Percentiles rank a stretch among this genome's conserved stretches.
phyloP scores from a whole-genome alignment of 345 rosid species.

The Excoecaria cochinchinensis region DNA sequence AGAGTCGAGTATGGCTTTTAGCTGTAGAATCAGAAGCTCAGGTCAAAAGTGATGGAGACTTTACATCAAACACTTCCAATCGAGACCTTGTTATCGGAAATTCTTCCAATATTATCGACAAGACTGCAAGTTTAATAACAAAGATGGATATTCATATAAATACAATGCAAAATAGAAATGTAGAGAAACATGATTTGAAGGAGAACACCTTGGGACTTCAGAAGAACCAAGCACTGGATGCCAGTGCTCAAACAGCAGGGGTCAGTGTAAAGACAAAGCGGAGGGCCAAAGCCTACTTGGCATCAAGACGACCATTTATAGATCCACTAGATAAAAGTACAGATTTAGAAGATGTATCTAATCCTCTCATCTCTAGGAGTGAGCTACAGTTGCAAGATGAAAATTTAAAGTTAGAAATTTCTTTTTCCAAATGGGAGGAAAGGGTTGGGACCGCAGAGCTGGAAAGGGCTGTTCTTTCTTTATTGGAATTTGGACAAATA shows the following conservation, averaged over 20 bases:
- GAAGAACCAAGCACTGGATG: slow-evolving; percentile 58
- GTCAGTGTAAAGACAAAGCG: slow-evolving; percentile 62
- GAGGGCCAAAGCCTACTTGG: slow-evolving; percentile 70
- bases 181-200: slow-evolving; percentile 66
- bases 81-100: slow-evolving; percentile 47
- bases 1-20: slow-evolving; percentile 95
- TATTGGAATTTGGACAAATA: slow-evolving; percentile 93
- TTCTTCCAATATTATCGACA: slow-evolving; percentile 68
- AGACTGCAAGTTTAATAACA: slow-evolving; percentile 74
- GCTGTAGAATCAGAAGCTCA: slow-evolving; percentile 98
- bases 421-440: slow-evolving; percentile 94
- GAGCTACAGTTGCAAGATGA: slow-evolving; percentile 73
- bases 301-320: slow-evolving; percentile 53
- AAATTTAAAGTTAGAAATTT: slow-evolving; percentile 54
- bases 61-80: slow-evolving; percentile 39
- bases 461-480: slow-evolving; percentile 91
- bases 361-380: slow-evolving; percentile 40
- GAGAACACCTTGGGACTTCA: slow-evolving; percentile 44
- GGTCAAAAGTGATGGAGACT: slow-evolving; percentile 62
- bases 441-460: slow-evolving; percentile 77
- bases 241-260: slow-evolving; percentile 43
- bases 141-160: slow-evolving; percentile 93
- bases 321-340: slow-evolving; percentile 55
- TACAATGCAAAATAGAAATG: slow-evolving; percentile 50
- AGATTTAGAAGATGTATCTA: slow-evolving; percentile 59